Evolutionary conservation across 495 filamentous ascomycete species (phyloP), one percentile per base, ranked within the genome.

Genomic region (Polyplosphaeria fusca): DNA sequence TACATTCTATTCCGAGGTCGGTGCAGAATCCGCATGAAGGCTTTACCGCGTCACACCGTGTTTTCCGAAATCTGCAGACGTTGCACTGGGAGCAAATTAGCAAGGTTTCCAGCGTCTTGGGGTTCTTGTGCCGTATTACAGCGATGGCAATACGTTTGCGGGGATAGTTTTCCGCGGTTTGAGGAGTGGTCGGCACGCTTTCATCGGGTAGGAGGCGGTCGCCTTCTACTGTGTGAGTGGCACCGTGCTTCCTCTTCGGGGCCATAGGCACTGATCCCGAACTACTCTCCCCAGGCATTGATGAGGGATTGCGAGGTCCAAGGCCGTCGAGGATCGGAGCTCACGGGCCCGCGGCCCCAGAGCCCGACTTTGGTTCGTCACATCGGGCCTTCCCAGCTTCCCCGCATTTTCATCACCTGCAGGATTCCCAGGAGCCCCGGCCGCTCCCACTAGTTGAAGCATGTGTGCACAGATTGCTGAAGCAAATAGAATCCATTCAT

Each of bases 21-120:
- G 82, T 82, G 68, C 86, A 89, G 25, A 89, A 82, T 68, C 86
- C 85, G 66, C 86, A 89, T 67, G 86, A 87, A 5, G 86, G 86
- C 50, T 86, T 85, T 11, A 78, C 83, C 14, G 86, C 86, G 62
- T 88, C 86, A 65, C 86, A 90, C 69, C 84, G 75, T 43, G 86
- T 88, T 67, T 90, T 89, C 54, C 86, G 78, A 40, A 85, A 82
- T 23, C 86, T 84, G 63, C 86, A 90, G 47, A 89, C 86, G 66
- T 90, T 85, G 72, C 86, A 89, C 86, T 89, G 55, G 14, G 25
- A 2, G 9, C 5, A 7, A 32, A 7, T n/a, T 18, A 30, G 37
- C 14, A 25, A 2, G 11, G 39, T 22, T 16, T 11, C 19, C 35
- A 18, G 22, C 18, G 30, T 42, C 24, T 14, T n/a, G 20, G 35